Evolutionary conservation across 495 filamentous ascomycete species (phyloP), one percentile per base, ranked within the genome.

Genomic region (Oidiodendron maius): DNA sequence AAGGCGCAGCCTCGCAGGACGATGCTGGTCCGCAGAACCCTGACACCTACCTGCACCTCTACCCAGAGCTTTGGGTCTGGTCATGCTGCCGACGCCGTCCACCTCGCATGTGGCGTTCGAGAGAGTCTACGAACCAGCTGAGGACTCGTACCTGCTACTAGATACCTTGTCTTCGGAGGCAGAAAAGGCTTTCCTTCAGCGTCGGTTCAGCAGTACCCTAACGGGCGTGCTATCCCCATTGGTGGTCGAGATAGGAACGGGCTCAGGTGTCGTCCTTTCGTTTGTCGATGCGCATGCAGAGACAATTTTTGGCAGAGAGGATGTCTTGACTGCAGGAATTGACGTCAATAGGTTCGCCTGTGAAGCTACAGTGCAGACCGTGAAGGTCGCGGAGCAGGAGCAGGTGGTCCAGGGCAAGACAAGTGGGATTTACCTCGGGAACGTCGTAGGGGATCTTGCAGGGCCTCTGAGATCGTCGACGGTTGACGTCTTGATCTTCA

Each of bases 81-180:
- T 48, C 42, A 94, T 95, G 89, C 81, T 97, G 13, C 90, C 90
- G 8, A 98, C 91, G 10, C 93, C 93, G 1, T 85, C 85, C 43
- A 98, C 93, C 15, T 82, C 83, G 17, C 93, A 98, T 68, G 84
- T 96, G 47, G 77, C 86, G 47, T 89, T 88, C 64, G 72, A 85
- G 61, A 80, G 80, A 22, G 79, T 96, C 57, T 98, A 98, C 67
- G 87, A 95, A 61, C 93, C 93, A 35, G 83, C 91, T 10, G 93
- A 96, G 67, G 93, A 98, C 66, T 94, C 89, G 15, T 97, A 84
- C 62, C 79, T 98, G n/a, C 74, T 98, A 26, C 77, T 98, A 21
- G 93, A 98, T 70, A 93, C 89, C 0, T 73, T 98, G 22, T 88
- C 89, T n/a, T 82, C 83, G 3, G 34, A 68, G 9, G 61, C 75